Percentiles rank a stretch among this genome's conserved stretches.
phyloP scores from a whole-genome alignment of 202 grass and related monocot genomes.

The Cymbopogon flexuosus region DNA sequence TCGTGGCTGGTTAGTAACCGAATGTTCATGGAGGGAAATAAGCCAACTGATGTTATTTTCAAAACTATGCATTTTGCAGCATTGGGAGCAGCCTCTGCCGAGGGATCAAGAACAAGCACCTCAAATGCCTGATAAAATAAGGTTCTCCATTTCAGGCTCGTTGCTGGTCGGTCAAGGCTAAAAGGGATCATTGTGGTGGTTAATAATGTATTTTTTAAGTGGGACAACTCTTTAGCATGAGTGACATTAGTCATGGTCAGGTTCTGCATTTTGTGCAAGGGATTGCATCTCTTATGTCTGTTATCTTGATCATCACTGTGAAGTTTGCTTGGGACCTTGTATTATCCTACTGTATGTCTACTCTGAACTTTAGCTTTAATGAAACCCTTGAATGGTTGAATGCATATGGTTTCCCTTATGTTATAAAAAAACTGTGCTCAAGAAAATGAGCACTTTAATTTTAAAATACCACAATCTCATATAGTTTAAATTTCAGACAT shows the following conservation, averaged over 20 bases:
- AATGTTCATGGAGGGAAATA: background rate
- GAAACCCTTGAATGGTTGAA: background rate
- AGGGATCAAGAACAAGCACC: background rate
- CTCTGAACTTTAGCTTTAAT: background rate
- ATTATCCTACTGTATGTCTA: background rate
- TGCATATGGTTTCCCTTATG: background rate
- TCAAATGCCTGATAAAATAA: background rate
- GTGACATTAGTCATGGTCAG: background rate
- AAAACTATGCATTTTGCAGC: background rate
- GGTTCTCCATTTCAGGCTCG: background rate
- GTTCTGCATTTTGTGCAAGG: background rate
- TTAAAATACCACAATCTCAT: background rate
- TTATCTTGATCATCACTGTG: background rate
- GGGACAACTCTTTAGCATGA: background rate
- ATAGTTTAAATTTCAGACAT: too few species aligned
- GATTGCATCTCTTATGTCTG: background rate
- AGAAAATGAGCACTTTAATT: background rate
- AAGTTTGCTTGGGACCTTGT: background rate
- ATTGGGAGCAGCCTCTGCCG: background rate
- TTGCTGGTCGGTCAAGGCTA: background rate
- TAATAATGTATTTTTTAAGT: background rate
- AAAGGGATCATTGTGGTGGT: background rate
- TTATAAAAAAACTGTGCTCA: background rate
- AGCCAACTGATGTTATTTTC: background rate
- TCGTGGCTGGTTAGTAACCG: background rate